Conservation (phyloP, 176 grass and related monocot species). For the Guadua angustifolia region DNA sequence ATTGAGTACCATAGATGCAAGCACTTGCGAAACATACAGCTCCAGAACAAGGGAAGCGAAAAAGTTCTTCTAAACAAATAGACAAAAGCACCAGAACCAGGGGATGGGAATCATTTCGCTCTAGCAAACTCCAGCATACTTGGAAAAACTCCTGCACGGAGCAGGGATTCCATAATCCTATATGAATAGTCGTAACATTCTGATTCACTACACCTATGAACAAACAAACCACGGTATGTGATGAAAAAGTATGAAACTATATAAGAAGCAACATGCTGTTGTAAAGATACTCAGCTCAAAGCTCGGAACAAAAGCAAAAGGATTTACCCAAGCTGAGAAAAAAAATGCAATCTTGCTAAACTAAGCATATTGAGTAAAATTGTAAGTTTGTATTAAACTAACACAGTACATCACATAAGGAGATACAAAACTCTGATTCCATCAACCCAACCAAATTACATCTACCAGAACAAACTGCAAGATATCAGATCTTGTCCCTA, state of each 20-base stretch:
- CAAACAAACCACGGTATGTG: slow-evolving; percentile 11
- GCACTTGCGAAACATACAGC: neutral
- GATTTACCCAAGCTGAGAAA: neutral
- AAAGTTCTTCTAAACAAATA: neutral
- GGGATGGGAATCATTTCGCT: neutral
- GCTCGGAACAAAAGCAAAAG: neutral
- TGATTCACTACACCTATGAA: neutral
- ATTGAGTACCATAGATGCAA: slow-evolving; percentile 2
- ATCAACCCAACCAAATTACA: slow-evolving; percentile 21
- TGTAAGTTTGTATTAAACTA: neutral
- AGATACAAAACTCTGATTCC: neutral
- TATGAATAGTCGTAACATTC: neutral
- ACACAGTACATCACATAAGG: neutral
- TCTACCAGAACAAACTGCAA: neutral
- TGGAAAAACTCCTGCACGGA: neutral
- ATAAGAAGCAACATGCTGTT: neutral
- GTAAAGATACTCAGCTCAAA: neutral
- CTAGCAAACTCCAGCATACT: slow-evolving; percentile 4
- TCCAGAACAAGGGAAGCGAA: neutral
- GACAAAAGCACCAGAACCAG: neutral
- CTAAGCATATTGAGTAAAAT: slow-evolving; percentile 15
- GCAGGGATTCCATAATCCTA: neutral
- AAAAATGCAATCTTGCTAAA: neutral
- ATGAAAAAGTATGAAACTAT: neutral
- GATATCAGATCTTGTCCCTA: slow-evolving; percentile 5